Percentiles rank a stretch among this genome's conserved stretches.
phyloP scores from a whole-genome alignment of 306 rosid genomes.

The Dicorynia guianensis region DNA sequence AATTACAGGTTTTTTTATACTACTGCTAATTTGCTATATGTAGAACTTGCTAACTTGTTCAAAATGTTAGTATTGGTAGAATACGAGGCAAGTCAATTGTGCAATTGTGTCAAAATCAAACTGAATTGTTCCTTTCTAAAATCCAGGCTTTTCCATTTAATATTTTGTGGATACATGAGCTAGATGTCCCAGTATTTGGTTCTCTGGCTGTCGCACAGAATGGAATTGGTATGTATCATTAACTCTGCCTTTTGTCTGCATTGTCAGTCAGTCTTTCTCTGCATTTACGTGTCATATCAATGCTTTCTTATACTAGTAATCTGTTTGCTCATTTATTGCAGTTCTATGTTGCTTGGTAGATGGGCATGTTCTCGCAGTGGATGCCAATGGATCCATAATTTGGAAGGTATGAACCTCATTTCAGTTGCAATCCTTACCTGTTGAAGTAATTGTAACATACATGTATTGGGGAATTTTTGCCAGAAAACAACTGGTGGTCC shows the following conservation, averaged over 20 bases:
- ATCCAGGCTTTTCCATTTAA: slow-evolving; percentile 70
- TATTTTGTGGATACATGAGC: slow-evolving; percentile 69
- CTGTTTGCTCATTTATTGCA: slow-evolving; percentile 41
- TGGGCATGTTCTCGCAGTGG: slow-evolving; percentile 79
- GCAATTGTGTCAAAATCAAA: slow-evolving; percentile 12
- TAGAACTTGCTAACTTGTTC: slow-evolving; percentile 25
- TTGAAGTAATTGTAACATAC: slow-evolving; percentile 33
- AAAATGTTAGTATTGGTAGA: neutral
- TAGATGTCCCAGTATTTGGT: slow-evolving; percentile 86
- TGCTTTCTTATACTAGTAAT: slow-evolving; percentile 13
- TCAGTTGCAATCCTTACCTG: slow-evolving; percentile 26
- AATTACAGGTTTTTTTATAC: slow-evolving; percentile 31
- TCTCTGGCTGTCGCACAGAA: slow-evolving; percentile 63
- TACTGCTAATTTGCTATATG: neutral
- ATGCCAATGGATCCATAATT: slow-evolving; percentile 69
- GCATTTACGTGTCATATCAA: neutral
- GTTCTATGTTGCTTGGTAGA: slow-evolving; percentile 92
- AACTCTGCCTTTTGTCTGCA: slow-evolving; percentile 31
- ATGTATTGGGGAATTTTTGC: slow-evolving; percentile 28
- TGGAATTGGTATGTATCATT: slow-evolving; percentile 62
- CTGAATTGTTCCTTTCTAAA: slow-evolving; percentile 36
- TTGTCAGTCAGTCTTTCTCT: slow-evolving; percentile 24
- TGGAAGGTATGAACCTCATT: slow-evolving; percentile 72
- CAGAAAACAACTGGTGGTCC: slow-evolving; percentile 82
- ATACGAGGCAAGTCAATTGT: neutral